phyloP scores from a whole-genome alignment of 495 filamentous ascomycete species.

The Penicillium nucicola region DNA sequence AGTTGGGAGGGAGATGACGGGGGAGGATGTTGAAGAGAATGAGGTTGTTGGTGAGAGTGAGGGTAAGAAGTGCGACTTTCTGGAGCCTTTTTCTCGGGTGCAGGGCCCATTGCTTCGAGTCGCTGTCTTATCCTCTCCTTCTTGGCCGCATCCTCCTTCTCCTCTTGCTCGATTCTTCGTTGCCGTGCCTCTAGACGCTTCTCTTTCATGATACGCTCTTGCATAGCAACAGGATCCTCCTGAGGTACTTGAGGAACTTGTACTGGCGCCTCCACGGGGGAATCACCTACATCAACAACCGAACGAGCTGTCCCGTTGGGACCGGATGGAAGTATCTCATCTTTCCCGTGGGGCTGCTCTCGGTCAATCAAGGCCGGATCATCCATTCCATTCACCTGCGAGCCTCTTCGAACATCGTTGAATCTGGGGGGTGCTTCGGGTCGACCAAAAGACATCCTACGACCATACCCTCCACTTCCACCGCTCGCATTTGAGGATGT shows the following conservation, averaged over 20 bases:
- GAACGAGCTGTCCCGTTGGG: constrained; percentile 46
- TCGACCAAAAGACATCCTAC: constrained; percentile 54
- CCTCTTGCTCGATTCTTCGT: constrained; percentile 77
- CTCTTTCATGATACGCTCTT: constrained; percentile 85
- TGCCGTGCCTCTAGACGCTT: constrained; percentile 72
- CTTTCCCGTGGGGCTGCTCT: constrained; percentile 23
- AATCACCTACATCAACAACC: constrained; percentile 43
- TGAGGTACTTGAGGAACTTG: constrained; percentile 32
- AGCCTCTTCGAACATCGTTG: constrained; percentile 45
- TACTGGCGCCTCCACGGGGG: constrained; percentile 36
- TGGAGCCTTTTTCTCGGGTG: constrained; percentile 49
- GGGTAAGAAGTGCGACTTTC: constrained; percentile 29
- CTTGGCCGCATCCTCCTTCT: constrained; percentile 71
- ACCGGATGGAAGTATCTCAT: constrained; percentile 24
- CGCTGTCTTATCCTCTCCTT: constrained; percentile 81
- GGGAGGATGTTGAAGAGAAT: neutral
- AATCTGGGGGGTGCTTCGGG: constrained; percentile 43
- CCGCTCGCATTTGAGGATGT: constrained; percentile 95
- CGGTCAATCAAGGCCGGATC: constrained; percentile 29
- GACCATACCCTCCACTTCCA: constrained; percentile 69
- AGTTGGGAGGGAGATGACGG: constrained; percentile 1
- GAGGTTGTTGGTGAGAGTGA: constrained; percentile 2
- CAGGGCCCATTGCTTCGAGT: constrained; percentile 70
- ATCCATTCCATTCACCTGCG: constrained; percentile 40
- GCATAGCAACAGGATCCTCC: constrained; percentile 62